These are phyloP conservation scores for Mycena galopus DNA, from an alignment of 768 basidiomycete genomes.

Conservation along the genomic window DNA sequence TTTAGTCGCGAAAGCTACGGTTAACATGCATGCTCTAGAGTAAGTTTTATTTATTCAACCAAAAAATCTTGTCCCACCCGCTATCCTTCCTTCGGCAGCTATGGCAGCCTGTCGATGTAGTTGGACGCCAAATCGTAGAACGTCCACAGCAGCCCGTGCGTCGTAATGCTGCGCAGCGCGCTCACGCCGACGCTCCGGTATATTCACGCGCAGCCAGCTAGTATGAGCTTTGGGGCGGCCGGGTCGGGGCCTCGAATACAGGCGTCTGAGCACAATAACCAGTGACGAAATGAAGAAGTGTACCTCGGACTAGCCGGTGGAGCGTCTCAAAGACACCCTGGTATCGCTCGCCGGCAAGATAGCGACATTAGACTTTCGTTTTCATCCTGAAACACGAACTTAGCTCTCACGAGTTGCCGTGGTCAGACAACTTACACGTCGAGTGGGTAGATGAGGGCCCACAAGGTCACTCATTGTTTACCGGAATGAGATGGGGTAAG, in stretches of 20 bases:
- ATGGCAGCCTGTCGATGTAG: slow-evolving; percentile 77
- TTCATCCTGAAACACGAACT: slow-evolving; percentile 73
- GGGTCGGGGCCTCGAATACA: slow-evolving; percentile 77
- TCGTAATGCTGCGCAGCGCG: slow-evolving; percentile 91
- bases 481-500: slow-evolving; percentile 41
- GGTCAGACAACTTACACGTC: slow-evolving; percentile 75
- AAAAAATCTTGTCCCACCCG: neutral
- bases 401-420: neutral
- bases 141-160: slow-evolving; percentile 95
- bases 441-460: slow-evolving; percentile 93
- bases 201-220: slow-evolving; percentile 85
- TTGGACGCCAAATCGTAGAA: slow-evolving; percentile 85
- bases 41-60: slow-evolving; percentile 15
- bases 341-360: slow-evolving; percentile 82
- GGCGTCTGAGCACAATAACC: neutral
- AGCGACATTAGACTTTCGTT: slow-evolving; percentile 96
- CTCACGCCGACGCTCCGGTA: slow-evolving; percentile 97
- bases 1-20: slow-evolving; percentile 15
- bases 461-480: slow-evolving; percentile 69
- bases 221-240: slow-evolving; percentile 77
- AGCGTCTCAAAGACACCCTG: slow-evolving; percentile 82
- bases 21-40: slow-evolving; percentile 31
- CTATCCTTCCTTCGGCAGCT: slow-evolving; percentile 27
- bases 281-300: slow-evolving; percentile 17
- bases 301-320: slow-evolving; percentile 86